Base-by-base conservation (phyloP, 1,284 basidiomycete species). In the Tilletia walkeri region DNA sequence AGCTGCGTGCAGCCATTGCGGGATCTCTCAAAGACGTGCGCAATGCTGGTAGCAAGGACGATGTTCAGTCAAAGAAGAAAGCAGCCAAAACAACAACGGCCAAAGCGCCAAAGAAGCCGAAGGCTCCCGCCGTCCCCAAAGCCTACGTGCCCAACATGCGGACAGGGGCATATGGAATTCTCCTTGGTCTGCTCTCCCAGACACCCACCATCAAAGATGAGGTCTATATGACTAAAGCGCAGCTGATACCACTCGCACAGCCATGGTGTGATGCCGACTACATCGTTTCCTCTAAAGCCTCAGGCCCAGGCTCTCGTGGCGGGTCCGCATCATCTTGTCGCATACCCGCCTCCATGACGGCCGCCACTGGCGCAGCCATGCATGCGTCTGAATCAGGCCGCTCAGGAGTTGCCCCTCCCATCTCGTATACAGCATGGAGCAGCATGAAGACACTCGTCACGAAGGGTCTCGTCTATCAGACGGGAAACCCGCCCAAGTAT, bases 371-470 rank as follows among this genome's bases (percentile, higher is more conserved):
- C 72, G 39, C 56, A 66, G 34, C 71, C 67, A 24, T 56, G 63
- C 69, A 70, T 7, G 68, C 12, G 73, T 69, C n/a, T 1, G 49
- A 38, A 4, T 24, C 34, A 20, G 47, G 47, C 18, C 34, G 34
- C 34, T n/a, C 65, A 3, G 20, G 47, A n/a, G 67, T 65, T 16
- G 41, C 72, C 2, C 73, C 41, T 45, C 41, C 75, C 10, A 77
- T 77, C 70, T 45, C 34, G 3, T 79, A 78, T 67, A 82, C 80
- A 0, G 82, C 78, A 1, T 84, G 83, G 83, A 79, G 68, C 7
- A 78, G 76, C 67, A 82, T 80, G 75, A 83, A 83, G 69, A 82
- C 78, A n/a, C 73, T 84, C 12, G 79, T 82, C 53, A 69, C 76
- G 45, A 78, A 80, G 56, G 82, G 77, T 3, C 82, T 81, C 54